phyloP scores from a whole-genome alignment of 768 basidiomycete species.

The Paxillus ammoniavirescens region DNA sequence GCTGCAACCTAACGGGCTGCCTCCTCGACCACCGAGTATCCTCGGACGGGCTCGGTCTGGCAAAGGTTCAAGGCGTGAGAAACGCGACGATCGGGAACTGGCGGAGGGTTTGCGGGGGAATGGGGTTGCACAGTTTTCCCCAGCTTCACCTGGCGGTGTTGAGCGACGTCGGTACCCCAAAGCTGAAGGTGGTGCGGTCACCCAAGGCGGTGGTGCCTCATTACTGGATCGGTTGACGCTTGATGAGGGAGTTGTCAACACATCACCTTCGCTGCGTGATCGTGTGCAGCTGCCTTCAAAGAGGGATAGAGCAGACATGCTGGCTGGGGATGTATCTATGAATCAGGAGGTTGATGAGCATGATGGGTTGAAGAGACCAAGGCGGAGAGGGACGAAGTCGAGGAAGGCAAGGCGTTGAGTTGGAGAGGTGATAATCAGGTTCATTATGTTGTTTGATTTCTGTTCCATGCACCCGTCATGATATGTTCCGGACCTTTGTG shows the following conservation, averaged over 20 bases:
- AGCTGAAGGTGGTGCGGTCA: not conserved
- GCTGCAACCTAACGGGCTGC: slow-evolving; percentile 27
- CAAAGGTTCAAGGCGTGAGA: slow-evolving; percentile 19
- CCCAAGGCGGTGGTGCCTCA: slow-evolving; percentile 28
- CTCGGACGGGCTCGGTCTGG: slow-evolving; percentile 13
- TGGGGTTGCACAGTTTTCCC: not conserved
- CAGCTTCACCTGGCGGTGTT: slow-evolving; percentile 11
- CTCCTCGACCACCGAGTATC: slow-evolving; percentile 24
- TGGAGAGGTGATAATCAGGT: not conserved
- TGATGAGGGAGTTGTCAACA: slow-evolving; percentile 12
- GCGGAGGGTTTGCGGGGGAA: slow-evolving; percentile 19
- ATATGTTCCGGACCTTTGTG: not conserved
- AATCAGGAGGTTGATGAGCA: slow-evolving; percentile 20
- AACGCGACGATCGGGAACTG: slow-evolving; percentile 14
- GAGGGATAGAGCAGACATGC: slow-evolving; percentile 30
- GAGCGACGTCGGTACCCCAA: slow-evolving; percentile 18
- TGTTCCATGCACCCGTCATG: not conserved
- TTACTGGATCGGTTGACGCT: slow-evolving; percentile 39
- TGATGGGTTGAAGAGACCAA: slow-evolving; percentile 22
- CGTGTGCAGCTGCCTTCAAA: slow-evolving; percentile 38
- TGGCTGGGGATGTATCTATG: slow-evolving; percentile 9
- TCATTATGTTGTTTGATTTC: not conserved
- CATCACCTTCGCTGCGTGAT: slow-evolving; percentile 32
- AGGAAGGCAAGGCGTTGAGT: slow-evolving; percentile 22
- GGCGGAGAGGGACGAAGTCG: slow-evolving; percentile 19